Evolutionary conservation across 2,329 filamentous ascomycete genomes (phyloP).

Genomic region (Sclerotinia glacialis): DNA sequence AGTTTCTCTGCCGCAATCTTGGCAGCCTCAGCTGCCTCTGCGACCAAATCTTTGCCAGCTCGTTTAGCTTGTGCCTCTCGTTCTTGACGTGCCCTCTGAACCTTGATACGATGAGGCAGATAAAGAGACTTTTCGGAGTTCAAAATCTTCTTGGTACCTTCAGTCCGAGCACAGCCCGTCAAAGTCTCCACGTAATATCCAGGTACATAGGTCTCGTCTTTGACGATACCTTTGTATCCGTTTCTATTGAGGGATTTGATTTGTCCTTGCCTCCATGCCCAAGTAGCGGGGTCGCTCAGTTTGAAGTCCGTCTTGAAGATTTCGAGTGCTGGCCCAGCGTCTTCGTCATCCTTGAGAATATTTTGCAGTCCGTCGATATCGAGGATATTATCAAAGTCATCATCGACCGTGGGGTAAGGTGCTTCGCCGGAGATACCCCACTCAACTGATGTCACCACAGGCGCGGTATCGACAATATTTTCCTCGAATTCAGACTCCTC

Average conservation of each 20-base stretch:
- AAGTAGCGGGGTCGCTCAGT: constrained; percentile 57
- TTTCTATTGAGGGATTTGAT: constrained; percentile 66
- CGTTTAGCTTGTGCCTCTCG: constrained; percentile 74
- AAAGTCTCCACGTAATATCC: constrained; percentile 80
- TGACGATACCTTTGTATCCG: constrained; percentile 48
- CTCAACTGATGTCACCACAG: constrained; percentile 48
- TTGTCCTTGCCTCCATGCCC: constrained; percentile 70
- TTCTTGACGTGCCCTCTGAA: constrained; percentile 86
- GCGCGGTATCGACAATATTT: constrained; percentile 41
- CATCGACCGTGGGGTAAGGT: constrained; percentile 63
- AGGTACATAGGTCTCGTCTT: constrained; percentile 48
- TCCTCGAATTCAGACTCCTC: constrained; percentile 38
- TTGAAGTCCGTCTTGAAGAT: constrained; percentile 48
- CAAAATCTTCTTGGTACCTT: constrained; percentile 91
- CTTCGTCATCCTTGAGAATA: constrained; percentile 66
- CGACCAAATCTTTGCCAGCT: constrained; percentile 63
- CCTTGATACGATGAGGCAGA: constrained; percentile 93
- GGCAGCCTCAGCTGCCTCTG: constrained; percentile 66
- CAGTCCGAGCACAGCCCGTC: constrained; percentile 84
- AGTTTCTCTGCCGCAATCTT: constrained; percentile 76
- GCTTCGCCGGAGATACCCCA: constrained; percentile 58
- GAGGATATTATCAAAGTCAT: constrained; percentile 60
- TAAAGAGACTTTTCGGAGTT: constrained; percentile 99
- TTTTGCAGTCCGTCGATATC: constrained; percentile 71
- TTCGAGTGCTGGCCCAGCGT: constrained; percentile 55